Evolutionary conservation across 371 early-diverging fungal species (phyloP), one percentile per base, ranked within the genome.

Genomic region (Coemansia sp.): DNA sequence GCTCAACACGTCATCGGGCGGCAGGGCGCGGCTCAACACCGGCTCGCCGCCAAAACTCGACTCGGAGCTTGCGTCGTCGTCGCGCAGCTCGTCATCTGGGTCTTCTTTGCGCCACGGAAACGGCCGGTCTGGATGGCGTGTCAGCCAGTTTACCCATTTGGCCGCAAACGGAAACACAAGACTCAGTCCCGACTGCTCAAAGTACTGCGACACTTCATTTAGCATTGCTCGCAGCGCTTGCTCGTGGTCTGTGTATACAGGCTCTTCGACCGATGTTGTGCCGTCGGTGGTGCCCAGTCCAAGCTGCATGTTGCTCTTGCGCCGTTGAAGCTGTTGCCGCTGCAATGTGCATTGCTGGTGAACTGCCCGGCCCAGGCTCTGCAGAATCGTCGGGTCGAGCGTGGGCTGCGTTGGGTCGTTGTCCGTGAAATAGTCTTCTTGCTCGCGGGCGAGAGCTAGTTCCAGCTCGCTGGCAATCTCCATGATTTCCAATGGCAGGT

Each of bases 251-350:
- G 61, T 68, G 59, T 58, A 62, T 27, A 63, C 45, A 10, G 60
- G 34, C 37, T 63, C 73, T 10, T 31, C 42, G 2, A 26, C 7
- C 72, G 26, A 26, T 21, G 27, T 18, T 37, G 52, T 57, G 7
- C 58, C 58, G 29, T 21, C 45, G 51, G 50, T 48, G 39, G 40
- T 62, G 11, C 59, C 61, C 45, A 75, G 68, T 0, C 76, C 76
- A 52, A 76, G 65, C 26, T 76, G 76, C 76, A 76, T 76, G 65
- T 76, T 76, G 76, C 76, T 76, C 64, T 76, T 76, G 59, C 76
- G 74, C 22, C 76, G 72, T 59, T 68, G 73, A 3, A 76, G 11
- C 66, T 72, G 69, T 56, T 73, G 74, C 34, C 68, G 76, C 63
- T 74, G 75, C 26, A 68, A 24, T 51, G 59, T 34, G 48, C 68